phyloP scores from a whole-genome alignment of 2,329 filamentous ascomycete genomes.

The Ceratocystiopsis minuta region DNA sequence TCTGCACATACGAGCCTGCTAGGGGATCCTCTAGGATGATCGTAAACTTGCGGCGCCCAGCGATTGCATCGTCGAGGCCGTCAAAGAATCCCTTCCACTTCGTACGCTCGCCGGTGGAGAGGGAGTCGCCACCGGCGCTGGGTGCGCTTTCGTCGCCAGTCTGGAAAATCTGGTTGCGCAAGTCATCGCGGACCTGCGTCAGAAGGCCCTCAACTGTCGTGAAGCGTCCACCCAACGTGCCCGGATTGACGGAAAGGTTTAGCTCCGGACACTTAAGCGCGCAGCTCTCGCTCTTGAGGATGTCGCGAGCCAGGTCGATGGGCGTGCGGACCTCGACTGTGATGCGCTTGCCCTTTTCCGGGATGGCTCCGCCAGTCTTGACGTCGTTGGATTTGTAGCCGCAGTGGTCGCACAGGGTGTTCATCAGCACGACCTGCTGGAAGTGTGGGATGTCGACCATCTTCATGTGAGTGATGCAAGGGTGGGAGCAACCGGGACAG shows the following conservation, averaged over 20 bases:
- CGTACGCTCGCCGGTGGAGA: slow-evolving; percentile 43
- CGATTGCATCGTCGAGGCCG: slow-evolving; percentile 58
- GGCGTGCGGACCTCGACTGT: slow-evolving; percentile 50
- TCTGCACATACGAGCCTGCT: slow-evolving; percentile 86
- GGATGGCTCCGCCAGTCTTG: slow-evolving; percentile 89
- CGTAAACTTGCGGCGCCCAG: slow-evolving; percentile 62
- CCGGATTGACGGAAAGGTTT: slow-evolving; percentile 71
- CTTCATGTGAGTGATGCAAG: slow-evolving; percentile 90
- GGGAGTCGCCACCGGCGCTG: slow-evolving; percentile 72
- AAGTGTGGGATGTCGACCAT: slow-evolving; percentile 98
- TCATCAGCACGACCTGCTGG: slow-evolving; percentile 93
- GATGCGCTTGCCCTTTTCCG: slow-evolving; percentile 69
- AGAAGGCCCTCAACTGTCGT: slow-evolving; percentile 91
- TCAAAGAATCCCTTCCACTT: slow-evolving; percentile 73
- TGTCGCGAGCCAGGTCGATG: slow-evolving; percentile 73
- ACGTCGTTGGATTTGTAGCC: slow-evolving; percentile 94
- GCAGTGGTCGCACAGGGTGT: slow-evolving; percentile 77
- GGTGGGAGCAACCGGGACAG: slow-evolving; percentile 77
- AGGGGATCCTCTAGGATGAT: slow-evolving; percentile 75
- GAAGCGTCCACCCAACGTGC: slow-evolving; percentile 87
- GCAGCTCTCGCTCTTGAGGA: slow-evolving; percentile 91
- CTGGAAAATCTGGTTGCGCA: slow-evolving; percentile 77
- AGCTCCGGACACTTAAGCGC: slow-evolving; percentile 75
- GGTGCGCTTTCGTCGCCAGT: background rate
- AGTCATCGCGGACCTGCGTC: slow-evolving; percentile 79